Percentiles rank a stretch among this genome's conserved stretches.
Conservation (phyloP, 148 eudicot species). For the Salicornia ramosissima region DNA sequence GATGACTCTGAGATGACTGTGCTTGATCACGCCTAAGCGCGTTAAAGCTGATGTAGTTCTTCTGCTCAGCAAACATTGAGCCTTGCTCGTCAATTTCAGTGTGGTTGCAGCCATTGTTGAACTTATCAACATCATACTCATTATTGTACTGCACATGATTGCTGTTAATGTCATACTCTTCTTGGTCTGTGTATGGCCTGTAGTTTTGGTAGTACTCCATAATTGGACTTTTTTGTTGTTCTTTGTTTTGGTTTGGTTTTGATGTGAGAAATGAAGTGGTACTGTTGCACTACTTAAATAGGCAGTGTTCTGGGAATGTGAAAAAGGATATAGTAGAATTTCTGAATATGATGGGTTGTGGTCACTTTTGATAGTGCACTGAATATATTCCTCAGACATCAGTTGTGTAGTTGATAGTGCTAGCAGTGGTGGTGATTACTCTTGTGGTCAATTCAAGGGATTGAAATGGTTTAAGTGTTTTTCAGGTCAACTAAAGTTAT, state of each 20-base stretch:
- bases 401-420: constrained; percentile 4
- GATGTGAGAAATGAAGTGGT: background rate
- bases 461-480: background rate
- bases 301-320: background rate
- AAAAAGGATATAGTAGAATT: too few species aligned
- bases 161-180: background rate
- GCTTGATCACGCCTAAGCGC: constrained; percentile 22
- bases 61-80: constrained; percentile 12
- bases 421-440: background rate
- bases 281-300: constrained; percentile 1
- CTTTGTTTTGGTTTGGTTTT: background rate
- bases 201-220: constrained; percentile 14
- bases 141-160: constrained; percentile 10
- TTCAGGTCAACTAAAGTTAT: constrained; percentile 8
- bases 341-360: background rate
- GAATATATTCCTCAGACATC: constrained; percentile 24
- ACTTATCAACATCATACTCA: background rate
- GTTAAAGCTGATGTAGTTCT: constrained; percentile 21
- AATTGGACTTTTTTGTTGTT: background rate
- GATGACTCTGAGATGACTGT: constrained; percentile 4
- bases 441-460: constrained; percentile 2
- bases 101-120: background rate
- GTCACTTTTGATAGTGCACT: background rate
- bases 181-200: constrained; percentile 19
- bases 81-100: constrained; percentile 15